Evolutionary conservation across 352 stramenopile species (phyloP).

Genomic region (Elongisporangium undulatum): DNA sequence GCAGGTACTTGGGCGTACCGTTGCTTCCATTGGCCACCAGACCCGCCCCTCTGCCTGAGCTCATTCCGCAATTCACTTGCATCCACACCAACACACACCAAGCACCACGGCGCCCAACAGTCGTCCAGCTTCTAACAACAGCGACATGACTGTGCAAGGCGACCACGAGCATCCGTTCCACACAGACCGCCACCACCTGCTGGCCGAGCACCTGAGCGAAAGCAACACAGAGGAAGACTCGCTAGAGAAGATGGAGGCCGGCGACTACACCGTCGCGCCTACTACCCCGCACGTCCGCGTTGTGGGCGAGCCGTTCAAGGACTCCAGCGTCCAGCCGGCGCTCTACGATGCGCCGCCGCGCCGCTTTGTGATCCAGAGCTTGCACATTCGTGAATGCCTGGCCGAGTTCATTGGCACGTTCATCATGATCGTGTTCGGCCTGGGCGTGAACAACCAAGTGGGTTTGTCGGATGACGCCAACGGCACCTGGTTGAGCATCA

Average conservation of each 20-base stretch:
- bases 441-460: constrained; percentile 54
- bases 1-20: no score
- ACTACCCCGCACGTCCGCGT: constrained; percentile 8
- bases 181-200: neutral
- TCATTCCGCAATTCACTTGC: neutral
- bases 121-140: neutral
- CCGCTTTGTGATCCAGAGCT: constrained; percentile 17
- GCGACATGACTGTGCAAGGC: neutral
- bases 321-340: neutral
- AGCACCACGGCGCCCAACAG: neutral
- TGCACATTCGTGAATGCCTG: constrained; percentile 42
- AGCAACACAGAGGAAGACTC: neutral
- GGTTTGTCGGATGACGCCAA: constrained; percentile 29
- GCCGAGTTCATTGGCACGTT: constrained; percentile 52
- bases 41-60: neutral
- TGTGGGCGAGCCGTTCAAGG: constrained; percentile 5
- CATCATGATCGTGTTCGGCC: constrained; percentile 40
- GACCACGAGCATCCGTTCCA: neutral
- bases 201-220: neutral
- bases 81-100: neutral
- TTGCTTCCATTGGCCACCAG: neutral
- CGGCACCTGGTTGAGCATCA: constrained; percentile 50
- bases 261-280: constrained; percentile 6
- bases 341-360: constrained; percentile 4
- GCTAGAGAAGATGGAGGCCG: neutral